A percentile compares a stretch with the other conserved stretches of the same genome.
Conservation (phyloP, 140 eudicot species). For the Bidens hawaiensis region DNA sequence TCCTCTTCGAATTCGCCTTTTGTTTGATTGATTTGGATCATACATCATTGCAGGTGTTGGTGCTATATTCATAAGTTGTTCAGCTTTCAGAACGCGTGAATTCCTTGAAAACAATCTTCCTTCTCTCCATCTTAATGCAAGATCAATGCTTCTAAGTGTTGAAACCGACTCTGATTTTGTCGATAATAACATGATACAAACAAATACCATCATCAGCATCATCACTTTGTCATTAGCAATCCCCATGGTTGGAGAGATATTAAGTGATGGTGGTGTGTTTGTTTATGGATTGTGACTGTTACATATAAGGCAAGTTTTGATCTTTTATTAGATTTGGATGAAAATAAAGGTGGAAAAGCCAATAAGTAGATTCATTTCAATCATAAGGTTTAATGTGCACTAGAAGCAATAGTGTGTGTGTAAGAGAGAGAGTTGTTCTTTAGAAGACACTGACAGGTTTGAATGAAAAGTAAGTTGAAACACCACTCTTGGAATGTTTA, state of each 20-base stretch:
- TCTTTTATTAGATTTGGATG: slow-evolving; percentile 57
- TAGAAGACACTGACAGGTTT: slow-evolving; percentile 76
- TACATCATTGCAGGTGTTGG: slow-evolving; percentile 55
- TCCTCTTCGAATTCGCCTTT: slow-evolving; percentile 74
- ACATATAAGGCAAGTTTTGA: slow-evolving; percentile 32
- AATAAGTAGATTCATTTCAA: slow-evolving; percentile 58
- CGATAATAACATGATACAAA: slow-evolving; percentile 44
- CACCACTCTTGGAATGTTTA: slow-evolving; percentile 53
- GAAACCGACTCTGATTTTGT: slow-evolving; percentile 38
- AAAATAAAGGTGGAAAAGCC: slow-evolving; percentile 42
- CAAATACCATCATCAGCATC: slow-evolving; percentile 33
- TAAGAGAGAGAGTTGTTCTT: slow-evolving; percentile 47
- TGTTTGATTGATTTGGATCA: slow-evolving; percentile 67
- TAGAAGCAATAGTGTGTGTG: slow-evolving; percentile 25
- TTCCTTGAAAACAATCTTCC: slow-evolving; percentile 33
- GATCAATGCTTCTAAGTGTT: slow-evolving; percentile 49
- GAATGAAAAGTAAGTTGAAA: slow-evolving; percentile 50
- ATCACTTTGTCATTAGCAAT: slow-evolving; percentile 27
- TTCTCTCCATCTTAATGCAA: slow-evolving; percentile 51
- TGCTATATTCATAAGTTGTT: slow-evolving; percentile 44
- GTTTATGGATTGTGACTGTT: slow-evolving; percentile 32
- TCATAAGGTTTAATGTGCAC: slow-evolving; percentile 40
- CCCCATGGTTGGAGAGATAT: slow-evolving; percentile 33
- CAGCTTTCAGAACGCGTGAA: slow-evolving; percentile 33
- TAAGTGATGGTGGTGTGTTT: slow-evolving; percentile 23